phyloP scores from a whole-genome alignment of 2,329 filamentous ascomycete species.

The Salinomyces thailandicus region DNA sequence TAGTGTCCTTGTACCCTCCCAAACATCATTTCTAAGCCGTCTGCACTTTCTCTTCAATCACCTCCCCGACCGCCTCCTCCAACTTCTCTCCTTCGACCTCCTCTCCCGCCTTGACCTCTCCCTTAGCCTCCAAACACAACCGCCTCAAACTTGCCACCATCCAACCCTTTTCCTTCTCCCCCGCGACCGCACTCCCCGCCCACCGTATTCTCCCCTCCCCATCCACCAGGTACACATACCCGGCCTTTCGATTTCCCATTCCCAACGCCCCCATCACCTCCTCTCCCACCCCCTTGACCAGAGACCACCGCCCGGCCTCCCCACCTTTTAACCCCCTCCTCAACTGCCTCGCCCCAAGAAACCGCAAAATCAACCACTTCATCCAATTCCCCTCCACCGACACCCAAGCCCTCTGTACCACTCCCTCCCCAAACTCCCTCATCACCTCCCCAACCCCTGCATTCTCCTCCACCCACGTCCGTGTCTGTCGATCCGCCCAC shows the following conservation, averaged over 20 bases:
- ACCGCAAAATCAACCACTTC: slow-evolving; percentile 46
- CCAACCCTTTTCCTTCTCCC: slow-evolving; percentile 55
- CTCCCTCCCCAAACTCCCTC: slow-evolving; percentile 37
- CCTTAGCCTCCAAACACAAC: slow-evolving; percentile 47
- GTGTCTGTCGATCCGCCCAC: slow-evolving; percentile 77
- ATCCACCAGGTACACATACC: slow-evolving; percentile 88
- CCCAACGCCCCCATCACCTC: slow-evolving; percentile 50
- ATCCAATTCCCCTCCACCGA: slow-evolving; percentile 78
- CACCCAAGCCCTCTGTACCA: slow-evolving; percentile 68
- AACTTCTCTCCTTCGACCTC: slow-evolving; percentile 3
- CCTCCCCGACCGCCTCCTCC: slow-evolving; percentile 5
- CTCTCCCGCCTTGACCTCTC: slow-evolving; percentile 26
- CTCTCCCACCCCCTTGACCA: slow-evolving; percentile 48
- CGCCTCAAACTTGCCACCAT: slow-evolving; percentile 54
- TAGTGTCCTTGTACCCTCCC: background rate
- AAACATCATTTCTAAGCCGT: no score
- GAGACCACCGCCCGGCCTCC: slow-evolving; percentile 49
- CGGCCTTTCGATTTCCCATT: slow-evolving; percentile 80
- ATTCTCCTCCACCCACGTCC: slow-evolving; percentile 63
- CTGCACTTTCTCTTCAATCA: slow-evolving; percentile 5
- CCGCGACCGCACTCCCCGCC: slow-evolving; percentile 69
- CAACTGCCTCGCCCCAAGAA: slow-evolving; percentile 40
- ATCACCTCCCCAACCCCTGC: slow-evolving; percentile 57
- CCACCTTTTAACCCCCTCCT: slow-evolving; percentile 37
- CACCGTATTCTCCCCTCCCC: slow-evolving; percentile 80